These are phyloP conservation scores for Macrophomina pseudophaseolina DNA, from an alignment of 2,329 filamentous ascomycete genomes.

Conservation along the genomic window DNA sequence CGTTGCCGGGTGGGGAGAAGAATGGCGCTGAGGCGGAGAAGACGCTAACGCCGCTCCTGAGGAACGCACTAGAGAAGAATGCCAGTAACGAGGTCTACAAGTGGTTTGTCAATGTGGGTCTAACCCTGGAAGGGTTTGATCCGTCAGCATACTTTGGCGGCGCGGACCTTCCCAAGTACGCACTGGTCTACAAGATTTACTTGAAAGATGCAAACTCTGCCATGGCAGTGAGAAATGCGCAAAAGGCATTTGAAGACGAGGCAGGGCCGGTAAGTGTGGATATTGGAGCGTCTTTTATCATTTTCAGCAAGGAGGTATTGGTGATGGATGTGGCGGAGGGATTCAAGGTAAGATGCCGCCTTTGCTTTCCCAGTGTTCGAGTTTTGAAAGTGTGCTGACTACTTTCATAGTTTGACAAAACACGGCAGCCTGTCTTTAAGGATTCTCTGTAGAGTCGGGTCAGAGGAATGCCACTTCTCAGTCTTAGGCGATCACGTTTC, in stretches of 20 bases:
- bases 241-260: not conserved
- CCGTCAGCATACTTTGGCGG: not conserved
- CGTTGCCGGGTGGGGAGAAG: not conserved
- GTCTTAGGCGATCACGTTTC: too few relatives aligned
- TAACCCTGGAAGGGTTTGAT: not conserved
- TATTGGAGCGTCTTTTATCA: not conserved
- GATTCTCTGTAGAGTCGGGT: not conserved
- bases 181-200: not conserved
- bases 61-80: not conserved
- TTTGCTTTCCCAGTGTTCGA: too few relatives aligned
- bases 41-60: not conserved
- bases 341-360: not conserved
- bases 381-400: not conserved
- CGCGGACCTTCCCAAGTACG: not conserved
- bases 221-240: not conserved
- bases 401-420: not conserved
- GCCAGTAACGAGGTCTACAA: not conserved
- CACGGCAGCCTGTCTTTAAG: not conserved
- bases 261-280: not conserved
- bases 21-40: not conserved
- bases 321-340: not conserved
- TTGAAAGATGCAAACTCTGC: not conserved
- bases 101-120: not conserved
- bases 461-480: too few relatives aligned
- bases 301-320: constrained; percentile 3